Conservation (phyloP, 2,329 filamentous ascomycete species). For the Sarocladiaceae sp. region DNA sequence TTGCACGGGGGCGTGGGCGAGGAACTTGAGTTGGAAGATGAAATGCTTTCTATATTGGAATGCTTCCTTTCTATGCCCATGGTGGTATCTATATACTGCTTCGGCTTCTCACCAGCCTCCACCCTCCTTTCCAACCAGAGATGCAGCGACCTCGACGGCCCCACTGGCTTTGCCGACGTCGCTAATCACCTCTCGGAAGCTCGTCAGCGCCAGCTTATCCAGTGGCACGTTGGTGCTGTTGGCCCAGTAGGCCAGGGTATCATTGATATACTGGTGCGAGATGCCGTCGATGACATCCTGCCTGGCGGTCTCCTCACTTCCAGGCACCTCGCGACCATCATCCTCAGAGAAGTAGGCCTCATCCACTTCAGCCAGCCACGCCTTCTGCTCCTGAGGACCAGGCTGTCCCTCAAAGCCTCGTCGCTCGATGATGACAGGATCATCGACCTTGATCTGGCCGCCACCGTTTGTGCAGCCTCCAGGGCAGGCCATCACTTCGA, state of each 20-base stretch:
- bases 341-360: conserved; percentile 81
- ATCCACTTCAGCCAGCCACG: conserved; percentile 77
- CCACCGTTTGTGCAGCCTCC: conserved; percentile 98
- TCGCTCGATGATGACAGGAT: conserved; percentile 57
- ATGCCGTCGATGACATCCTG: conserved; percentile 57
- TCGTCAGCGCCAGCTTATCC: conserved; percentile 75
- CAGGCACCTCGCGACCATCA: conserved; percentile 38
- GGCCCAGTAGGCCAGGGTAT: conserved; percentile 73
- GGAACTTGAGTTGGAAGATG: conserved; percentile 24
- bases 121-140: conserved; percentile 84
- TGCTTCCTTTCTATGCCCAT: background rate
- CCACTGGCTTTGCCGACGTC: conserved; percentile 78
- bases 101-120: conserved; percentile 74
- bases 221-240: conserved; percentile 64
- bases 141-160: conserved; percentile 78
- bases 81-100: background rate
- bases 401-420: conserved; percentile 49
- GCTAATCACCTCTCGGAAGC: conserved; percentile 87
- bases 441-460: conserved; percentile 88
- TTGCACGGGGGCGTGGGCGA: conserved; percentile 57
- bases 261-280: conserved; percentile 60
- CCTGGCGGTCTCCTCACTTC: conserved; percentile 21
- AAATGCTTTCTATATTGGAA: conserved; percentile 14
- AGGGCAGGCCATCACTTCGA: conserved; percentile 98
- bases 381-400: conserved; percentile 76